Evolutionary conservation across 768 basidiomycete species (phyloP), one percentile per base, ranked within the genome.

Genomic region (Trametes villosa): DNA sequence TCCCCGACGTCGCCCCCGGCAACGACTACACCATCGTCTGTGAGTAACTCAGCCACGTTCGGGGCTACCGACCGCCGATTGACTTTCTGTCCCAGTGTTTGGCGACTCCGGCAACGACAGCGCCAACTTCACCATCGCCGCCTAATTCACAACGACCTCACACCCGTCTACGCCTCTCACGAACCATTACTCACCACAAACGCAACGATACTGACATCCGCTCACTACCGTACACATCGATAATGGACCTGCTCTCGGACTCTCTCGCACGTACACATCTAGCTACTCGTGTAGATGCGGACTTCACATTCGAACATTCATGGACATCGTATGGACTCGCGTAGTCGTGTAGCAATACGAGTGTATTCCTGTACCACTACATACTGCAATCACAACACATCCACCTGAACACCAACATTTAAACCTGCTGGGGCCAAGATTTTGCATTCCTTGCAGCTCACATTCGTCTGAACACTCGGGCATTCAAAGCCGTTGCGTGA

Each of bases 81-180:
- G 31, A 27, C 47, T 13, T n/a, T 24, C 18, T 47, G 33, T 17
- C 1, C 17, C 47, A 82, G 82, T 82, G 50, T 80, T 80, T 57
- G 81, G 82, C 20, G 79, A 82, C 65, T 82, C 82, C 31, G 80
- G 80, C 41, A 77, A 82, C 68, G 67, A 67, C 55, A 80, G 79
- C 64, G 71, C 72, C 9, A 55, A 59, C 15, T 81, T 81, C 71
- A 71, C 70, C 20, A 75, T 81, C 60, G n/a, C 11, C 40, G 20
- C 34, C 30, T 22, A 13, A 11, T n/a, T 53, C 8, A 24, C 41
- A 27, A 59, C 53, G 34, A 17, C 24, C 41, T 52, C 18, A 46
- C 44, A 42, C 46, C 40, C 24, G 27, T 45, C 44, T 24, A 58
- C 34, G 51, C 53, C 53, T 20, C 41, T 54, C 34, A 63, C 53